Conservation (phyloP, 305 asterid species). For the Fraxinus greggii region DNA sequence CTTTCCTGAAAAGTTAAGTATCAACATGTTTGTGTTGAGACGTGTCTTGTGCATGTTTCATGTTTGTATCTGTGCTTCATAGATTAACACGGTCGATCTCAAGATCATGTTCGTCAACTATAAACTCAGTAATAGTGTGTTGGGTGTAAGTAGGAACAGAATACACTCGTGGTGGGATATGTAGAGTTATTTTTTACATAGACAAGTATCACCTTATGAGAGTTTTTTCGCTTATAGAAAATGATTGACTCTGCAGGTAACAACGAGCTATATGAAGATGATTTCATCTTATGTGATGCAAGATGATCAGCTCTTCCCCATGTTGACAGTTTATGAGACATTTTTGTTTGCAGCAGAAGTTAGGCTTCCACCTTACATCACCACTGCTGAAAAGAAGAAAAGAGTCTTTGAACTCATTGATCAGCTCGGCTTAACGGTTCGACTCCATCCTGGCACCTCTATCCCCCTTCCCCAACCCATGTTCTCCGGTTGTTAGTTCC, state of each 20-base stretch:
- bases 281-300: constrained; percentile 90
- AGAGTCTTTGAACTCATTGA: constrained; percentile 67
- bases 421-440: constrained; percentile 77
- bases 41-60: neutral
- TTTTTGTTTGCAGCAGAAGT: constrained; percentile 91
- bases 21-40: neutral
- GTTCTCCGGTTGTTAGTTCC: neutral
- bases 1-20: neutral
- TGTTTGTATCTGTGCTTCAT: neutral
- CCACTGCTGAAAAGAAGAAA: constrained; percentile 68
- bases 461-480: neutral
- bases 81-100: neutral
- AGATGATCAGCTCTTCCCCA: constrained; percentile 85
- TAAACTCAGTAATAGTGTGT: neutral
- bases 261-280: constrained; percentile 90
- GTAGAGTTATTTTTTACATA: neutral
- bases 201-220: neutral
- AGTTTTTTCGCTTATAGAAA: neutral
- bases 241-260: constrained; percentile 47
- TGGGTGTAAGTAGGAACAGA: neutral
- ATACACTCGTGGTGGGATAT: neutral
- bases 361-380: constrained; percentile 76
- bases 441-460: neutral
- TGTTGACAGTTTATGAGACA: constrained; percentile 82
- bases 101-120: neutral